Evolutionary conservation across 2,329 filamentous ascomycete species (phyloP), one percentile per base, ranked within the genome.

Genomic region (Chlorencoelia australis): DNA sequence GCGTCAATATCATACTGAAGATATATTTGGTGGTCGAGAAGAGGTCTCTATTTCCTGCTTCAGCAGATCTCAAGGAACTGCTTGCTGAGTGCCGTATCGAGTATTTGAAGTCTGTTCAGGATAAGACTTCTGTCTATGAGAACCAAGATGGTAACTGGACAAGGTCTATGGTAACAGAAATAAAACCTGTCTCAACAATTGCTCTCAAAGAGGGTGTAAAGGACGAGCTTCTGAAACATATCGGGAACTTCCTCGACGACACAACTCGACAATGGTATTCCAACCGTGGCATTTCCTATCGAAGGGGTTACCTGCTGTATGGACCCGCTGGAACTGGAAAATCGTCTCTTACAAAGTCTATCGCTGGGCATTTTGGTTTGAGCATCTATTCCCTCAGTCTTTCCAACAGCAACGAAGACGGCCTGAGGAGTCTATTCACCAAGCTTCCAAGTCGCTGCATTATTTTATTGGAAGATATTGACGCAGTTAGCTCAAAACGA

Each of bases 201-300:
- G 77, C 87, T 2, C 66, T 91, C 4, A 80, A 85, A 44, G 62
- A 68, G 7, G 57, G 66, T 30, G 71, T 83, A 51, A 89, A 88
- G 58, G 62, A 68, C 2, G 65, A 68, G 20, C 66, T 89, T 3
- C 59, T 88, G 7, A 63, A 64, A 17, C 84, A 91, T 49, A 79
- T 89, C 50, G 82, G 83, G 46, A 82, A 87, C 48, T 89, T 85
- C 45, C 65, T 91, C 0, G 74, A 85, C 36, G 81, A 82, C 0
- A 63, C 67, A 1, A 83, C 76, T 0, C 72, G 75, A 1, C 66
- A 68, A 7, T 89, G 82, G 80, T 89, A 89, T 51, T 74, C 80
- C 0, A 75, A 75, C 31, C 67, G 81, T 2, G 83, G 83, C 0
- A 84, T 89, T 19, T 82, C 82, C 0, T 76, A 88, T 35, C 69